Conservation (phyloP, 139 green algal species). For the Micractinium sp. region DNA sequence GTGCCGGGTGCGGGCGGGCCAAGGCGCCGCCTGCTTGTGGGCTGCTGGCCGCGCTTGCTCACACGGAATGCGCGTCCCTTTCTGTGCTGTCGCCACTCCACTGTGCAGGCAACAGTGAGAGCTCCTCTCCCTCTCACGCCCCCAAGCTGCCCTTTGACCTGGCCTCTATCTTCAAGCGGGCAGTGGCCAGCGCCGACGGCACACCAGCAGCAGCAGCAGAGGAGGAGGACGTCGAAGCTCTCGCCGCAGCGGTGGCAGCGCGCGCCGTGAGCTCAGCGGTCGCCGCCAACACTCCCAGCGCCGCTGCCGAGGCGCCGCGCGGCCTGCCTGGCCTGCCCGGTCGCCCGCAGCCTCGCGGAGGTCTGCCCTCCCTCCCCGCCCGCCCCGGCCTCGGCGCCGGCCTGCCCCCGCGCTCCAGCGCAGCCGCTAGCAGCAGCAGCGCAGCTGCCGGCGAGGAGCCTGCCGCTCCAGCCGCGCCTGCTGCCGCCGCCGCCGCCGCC, state of each 20-base stretch:
- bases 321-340: conserved; percentile 34
- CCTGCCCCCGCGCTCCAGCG: conserved; percentile 3
- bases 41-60: not conserved
- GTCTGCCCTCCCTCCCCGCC: conserved; percentile 34
- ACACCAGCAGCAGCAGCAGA: not conserved
- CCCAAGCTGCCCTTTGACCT: conserved; percentile 10
- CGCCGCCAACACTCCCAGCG: not conserved
- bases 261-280: not conserved
- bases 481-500: conserved; percentile 11
- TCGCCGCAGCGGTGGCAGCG: not conserved
- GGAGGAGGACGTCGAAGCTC: conserved; percentile 7
- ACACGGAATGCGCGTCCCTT: not conserved
- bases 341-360: not conserved
- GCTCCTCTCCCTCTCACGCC: not conserved
- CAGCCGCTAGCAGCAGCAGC: too few species aligned
- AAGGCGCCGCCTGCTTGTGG: not conserved
- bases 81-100: not conserved
- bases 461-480: not conserved
- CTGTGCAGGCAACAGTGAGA: not conserved
- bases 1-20: not conserved
- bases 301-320: not conserved
- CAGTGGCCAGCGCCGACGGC: not conserved
- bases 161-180: conserved; percentile 13
- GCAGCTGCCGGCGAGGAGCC: not conserved
- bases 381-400: not conserved